Evolutionary conservation across 768 basidiomycete genomes (phyloP), one percentile per base, ranked within the genome.

Genomic region (Sutorius australiensis): DNA sequence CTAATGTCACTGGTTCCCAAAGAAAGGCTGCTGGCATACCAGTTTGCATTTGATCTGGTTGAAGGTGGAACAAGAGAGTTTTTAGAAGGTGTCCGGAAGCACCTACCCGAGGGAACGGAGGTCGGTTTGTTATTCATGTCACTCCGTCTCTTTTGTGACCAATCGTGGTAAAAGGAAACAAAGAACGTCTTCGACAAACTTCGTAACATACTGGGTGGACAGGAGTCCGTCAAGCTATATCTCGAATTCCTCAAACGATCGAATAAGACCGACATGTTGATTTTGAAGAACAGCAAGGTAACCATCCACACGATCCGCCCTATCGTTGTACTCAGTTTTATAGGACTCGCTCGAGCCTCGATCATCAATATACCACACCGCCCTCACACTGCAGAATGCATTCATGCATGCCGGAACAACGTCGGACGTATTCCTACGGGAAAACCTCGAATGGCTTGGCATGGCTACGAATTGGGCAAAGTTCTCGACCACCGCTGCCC

Each of bases 341-440:
- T 57, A 94, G 92, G 94, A 98, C 47, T 83, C 85, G 2, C 77
- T 98, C 19, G 95, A 98, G 64, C 82, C 93, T 27, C 88, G 95
- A 34, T 95, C 92, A 21, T 98, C 95, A 17, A 92, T 99, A 66
- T 98, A 94, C 68, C 97, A 99, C 73, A 94, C 92, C 6, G 94
- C 97, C 5, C 81, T 99, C 57, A 94, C 94, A 8, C 81, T 99
- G 52, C 91, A 95, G 68, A 98, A 99, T 69, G 94, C 97, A 2
- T 98, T 95, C 69, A 95, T 95, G 84, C 87, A 97, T 66, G 86
- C 95, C n/a, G 97, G 97, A 43, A 99, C 97, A 3, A 93, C 94
- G 0, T 95, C 94, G 1, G 97, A 99, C 64, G 67, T 80, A 24
- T 99, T 98, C 74, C 76, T 99, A 17, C 85, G 94, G 12, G 92